Percentiles rank a stretch among this genome's conserved stretches.
phyloP scores from a whole-genome alignment of 1,284 basidiomycete genomes.

The Dichomitus squalens region DNA sequence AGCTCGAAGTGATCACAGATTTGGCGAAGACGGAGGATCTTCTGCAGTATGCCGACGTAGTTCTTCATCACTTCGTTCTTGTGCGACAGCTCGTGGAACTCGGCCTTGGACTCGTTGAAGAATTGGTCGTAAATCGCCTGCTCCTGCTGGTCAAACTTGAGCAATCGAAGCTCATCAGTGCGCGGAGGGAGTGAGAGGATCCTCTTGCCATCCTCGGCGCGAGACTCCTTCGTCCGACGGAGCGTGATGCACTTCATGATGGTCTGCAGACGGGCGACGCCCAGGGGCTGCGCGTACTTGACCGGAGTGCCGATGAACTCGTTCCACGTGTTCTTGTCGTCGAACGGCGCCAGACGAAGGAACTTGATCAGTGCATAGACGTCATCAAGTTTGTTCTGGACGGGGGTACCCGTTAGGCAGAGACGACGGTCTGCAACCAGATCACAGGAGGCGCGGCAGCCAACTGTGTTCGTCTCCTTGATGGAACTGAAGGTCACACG shows the following conservation, averaged over 20 bases:
- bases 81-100: conserved; percentile 85
- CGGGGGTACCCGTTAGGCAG: conserved; percentile 95
- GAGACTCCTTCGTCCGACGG: conserved; percentile 93
- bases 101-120: conserved; percentile 86
- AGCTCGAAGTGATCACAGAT: conserved; percentile 97
- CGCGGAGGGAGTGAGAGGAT: conserved; percentile 90
- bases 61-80: conserved; percentile 96
- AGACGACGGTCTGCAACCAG: conserved; percentile 91
- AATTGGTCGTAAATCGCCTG: conserved; percentile 87
- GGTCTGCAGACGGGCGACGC: conserved; percentile 91
- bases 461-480: conserved; percentile 94
- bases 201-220: conserved; percentile 76
- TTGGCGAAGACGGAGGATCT: conserved; percentile 92
- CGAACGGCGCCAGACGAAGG: conserved; percentile 88
- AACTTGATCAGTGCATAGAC: conserved; percentile 97
- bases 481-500: conserved; percentile 70
- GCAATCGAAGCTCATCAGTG: conserved; percentile 80
- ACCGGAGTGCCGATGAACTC: conserved; percentile 91
- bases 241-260: conserved; percentile 98
- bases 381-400: conserved; percentile 99
- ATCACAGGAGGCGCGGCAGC: conserved; percentile 93
- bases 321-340: conserved; percentile 93
- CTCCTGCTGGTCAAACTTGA: conserved; percentile 86
- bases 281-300: conserved; percentile 90
- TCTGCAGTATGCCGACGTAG: conserved; percentile 96